A percentile compares a stretch with the other conserved stretches of the same genome.
Evolutionary conservation across 2,329 filamentous ascomycete genomes (phyloP).

Genomic region (Trichophyton simii): DNA sequence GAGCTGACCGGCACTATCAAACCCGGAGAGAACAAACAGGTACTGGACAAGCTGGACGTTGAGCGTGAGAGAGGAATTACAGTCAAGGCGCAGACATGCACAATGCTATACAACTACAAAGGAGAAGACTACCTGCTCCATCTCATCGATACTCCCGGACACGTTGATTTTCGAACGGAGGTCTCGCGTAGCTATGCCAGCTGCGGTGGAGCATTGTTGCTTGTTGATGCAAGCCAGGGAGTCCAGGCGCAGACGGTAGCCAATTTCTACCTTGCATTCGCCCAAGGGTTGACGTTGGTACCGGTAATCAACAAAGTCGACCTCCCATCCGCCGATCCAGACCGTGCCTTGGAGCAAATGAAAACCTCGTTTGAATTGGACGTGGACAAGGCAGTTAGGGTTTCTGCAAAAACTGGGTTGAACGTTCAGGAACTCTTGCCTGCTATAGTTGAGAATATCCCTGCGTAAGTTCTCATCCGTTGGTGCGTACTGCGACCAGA

Average conservation of each 20-base stretch:
- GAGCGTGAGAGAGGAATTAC: constrained; percentile 94
- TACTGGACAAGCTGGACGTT: constrained; percentile 92
- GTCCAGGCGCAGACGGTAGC: constrained; percentile 96
- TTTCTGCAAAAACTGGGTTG: constrained; percentile 87
- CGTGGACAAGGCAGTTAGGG: constrained; percentile 57
- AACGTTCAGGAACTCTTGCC: constrained; percentile 78
- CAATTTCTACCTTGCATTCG: constrained; percentile 95
- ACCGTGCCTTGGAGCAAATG: constrained; percentile 75
- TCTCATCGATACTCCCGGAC: constrained; percentile 89
- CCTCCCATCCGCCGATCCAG: constrained; percentile 76
- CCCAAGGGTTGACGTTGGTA: constrained; percentile 72
- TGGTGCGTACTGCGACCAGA: neutral
- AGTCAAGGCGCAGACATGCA: constrained; percentile 96
- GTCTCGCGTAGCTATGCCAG: constrained; percentile 92
- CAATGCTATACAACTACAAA: constrained; percentile 83
- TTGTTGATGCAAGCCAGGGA: constrained; percentile 93
- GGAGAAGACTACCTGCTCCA: constrained; percentile 86
- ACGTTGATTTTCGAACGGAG: constrained; percentile 95
- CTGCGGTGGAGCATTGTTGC: constrained; percentile 79
- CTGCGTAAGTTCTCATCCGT: constrained; percentile 38
- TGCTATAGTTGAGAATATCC: constrained; percentile 71
- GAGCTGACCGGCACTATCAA: constrained; percentile 91
- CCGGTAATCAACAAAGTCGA: constrained; percentile 97
- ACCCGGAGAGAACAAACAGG: constrained; percentile 79
- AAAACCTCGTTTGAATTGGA: constrained; percentile 78